These are phyloP conservation scores for Globisporangium acanthophoron DNA, from an alignment of 352 stramenopile species.

Conservation along the genomic window DNA sequence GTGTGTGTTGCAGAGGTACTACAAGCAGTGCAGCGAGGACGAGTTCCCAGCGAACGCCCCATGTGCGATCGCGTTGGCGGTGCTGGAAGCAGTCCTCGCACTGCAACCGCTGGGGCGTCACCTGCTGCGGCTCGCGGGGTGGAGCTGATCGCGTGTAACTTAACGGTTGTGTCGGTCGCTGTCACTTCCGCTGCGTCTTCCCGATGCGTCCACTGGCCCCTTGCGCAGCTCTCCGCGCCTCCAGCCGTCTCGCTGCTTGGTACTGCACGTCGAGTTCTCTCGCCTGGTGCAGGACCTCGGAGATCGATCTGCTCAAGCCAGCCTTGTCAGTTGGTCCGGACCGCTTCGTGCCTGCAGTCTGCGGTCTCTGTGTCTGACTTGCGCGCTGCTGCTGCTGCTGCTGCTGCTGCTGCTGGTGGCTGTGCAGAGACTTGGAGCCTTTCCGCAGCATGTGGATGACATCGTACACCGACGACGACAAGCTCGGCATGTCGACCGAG, in stretches of 20 bases:
- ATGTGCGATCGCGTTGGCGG: constrained; percentile 36
- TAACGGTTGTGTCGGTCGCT: background rate
- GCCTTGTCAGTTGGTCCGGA: background rate
- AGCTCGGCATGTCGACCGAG: background rate
- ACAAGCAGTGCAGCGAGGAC: constrained; percentile 37
- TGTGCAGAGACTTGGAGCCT: constrained; percentile 11
- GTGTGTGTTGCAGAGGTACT: constrained; percentile 24
- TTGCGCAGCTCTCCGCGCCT: background rate
- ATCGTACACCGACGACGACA: constrained; percentile 4
- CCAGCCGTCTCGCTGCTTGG: background rate
- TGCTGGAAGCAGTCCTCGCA: constrained; percentile 21
- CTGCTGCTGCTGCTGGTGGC: constrained; percentile 8
- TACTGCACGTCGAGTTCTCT: background rate
- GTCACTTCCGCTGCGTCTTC: background rate
- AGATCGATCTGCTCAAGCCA: constrained; percentile 6
- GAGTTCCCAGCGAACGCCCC: constrained; percentile 62
- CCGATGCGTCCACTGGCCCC: background rate
- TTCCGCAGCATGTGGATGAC: constrained; percentile 16
- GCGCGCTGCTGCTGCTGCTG: constrained; percentile 1
- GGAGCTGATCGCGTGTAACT: constrained; percentile 3
- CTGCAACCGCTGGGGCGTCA: constrained; percentile 4
- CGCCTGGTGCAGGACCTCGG: constrained; percentile 7
- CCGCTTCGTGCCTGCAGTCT: background rate
- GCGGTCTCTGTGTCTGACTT: constrained; percentile 1
- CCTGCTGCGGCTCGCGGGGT: background rate